Conservation (phyloP, 1,284 basidiomycete species). For the Tremellales sp. region DNA sequence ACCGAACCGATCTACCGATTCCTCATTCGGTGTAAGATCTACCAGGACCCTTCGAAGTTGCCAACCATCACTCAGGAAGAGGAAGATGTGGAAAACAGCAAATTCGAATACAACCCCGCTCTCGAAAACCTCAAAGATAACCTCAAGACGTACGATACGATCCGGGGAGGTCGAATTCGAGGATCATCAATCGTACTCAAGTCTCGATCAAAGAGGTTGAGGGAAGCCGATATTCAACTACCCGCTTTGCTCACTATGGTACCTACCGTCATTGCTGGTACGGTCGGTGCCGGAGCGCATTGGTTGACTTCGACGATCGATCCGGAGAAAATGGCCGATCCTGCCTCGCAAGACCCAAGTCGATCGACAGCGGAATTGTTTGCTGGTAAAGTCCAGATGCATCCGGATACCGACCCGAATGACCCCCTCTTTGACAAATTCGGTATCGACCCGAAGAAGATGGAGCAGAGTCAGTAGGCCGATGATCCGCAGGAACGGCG, state of each 20-base stretch:
- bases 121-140: conserved; percentile 73
- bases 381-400: conserved; percentile 71
- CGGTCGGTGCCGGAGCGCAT: conserved; percentile 64
- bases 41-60: conserved; percentile 64
- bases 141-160: conserved; percentile 69
- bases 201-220: conserved; percentile 59
- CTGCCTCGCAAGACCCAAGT: conserved; percentile 36
- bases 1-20: conserved; percentile 70
- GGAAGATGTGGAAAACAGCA: conserved; percentile 36
- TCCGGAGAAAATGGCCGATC: conserved; percentile 24
- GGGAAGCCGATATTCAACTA: conserved; percentile 54
- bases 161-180: conserved; percentile 70
- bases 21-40: conserved; percentile 63
- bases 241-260: conserved; percentile 78
- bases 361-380: conserved; percentile 40
- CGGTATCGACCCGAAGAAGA: conserved; percentile 15
- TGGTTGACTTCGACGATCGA: conserved; percentile 26
- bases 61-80: conserved; percentile 65
- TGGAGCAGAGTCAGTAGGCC: too few species aligned
- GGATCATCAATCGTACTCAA: conserved; percentile 75
- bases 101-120: conserved; percentile 44
- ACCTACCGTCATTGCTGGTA: conserved; percentile 76
- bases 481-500: too few species aligned
- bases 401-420: conserved; percentile 66
- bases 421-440: conserved; percentile 45